phyloP scores from a whole-genome alignment of 208 protist species.

The Blechomonas ayalai region DNA sequence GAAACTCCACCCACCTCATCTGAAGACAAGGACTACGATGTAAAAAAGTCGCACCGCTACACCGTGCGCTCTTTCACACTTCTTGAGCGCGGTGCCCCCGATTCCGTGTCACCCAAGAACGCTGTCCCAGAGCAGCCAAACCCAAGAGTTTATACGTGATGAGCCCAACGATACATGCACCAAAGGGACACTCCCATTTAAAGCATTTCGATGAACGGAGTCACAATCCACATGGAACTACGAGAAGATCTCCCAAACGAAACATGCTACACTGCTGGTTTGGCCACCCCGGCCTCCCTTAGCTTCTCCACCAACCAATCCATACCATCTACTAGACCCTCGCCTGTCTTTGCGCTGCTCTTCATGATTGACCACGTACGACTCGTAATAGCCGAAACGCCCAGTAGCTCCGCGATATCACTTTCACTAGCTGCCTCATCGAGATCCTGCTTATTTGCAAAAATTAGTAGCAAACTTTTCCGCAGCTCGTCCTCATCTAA shows the following conservation, averaged over 20 bases:
- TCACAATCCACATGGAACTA: neutral
- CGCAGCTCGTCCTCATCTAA: constrained; percentile 85
- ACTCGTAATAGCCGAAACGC: constrained; percentile 76
- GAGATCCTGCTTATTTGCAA: constrained; percentile 96
- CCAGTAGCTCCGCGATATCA: constrained; percentile 70
- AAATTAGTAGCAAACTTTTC: constrained; percentile 89
- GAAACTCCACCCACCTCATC: too few species aligned
- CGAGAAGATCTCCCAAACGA: neutral
- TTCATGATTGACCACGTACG: constrained; percentile 92
- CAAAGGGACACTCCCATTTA: too few species aligned
- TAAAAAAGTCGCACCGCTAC: too few species aligned
- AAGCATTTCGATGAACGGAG: too few species aligned
- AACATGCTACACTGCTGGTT: constrained; percentile 1
- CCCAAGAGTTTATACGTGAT: too few species aligned
- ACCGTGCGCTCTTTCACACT: too few species aligned
- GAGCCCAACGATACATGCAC: too few species aligned
- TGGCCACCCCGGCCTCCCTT: constrained; percentile 37
- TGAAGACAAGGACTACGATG: too few species aligned
- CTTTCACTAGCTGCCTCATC: constrained; percentile 48
- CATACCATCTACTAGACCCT: constrained; percentile 91
- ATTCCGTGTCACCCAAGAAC: too few species aligned
- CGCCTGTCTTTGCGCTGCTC: constrained; percentile 91
- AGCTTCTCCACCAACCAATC: constrained; percentile 91
- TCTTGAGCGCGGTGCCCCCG: too few species aligned
- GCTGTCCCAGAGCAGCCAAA: too few species aligned